These are phyloP conservation scores for Anethum foeniculum DNA, from an alignment of 140 eudicot genomes.

Conservation along the genomic window DNA sequence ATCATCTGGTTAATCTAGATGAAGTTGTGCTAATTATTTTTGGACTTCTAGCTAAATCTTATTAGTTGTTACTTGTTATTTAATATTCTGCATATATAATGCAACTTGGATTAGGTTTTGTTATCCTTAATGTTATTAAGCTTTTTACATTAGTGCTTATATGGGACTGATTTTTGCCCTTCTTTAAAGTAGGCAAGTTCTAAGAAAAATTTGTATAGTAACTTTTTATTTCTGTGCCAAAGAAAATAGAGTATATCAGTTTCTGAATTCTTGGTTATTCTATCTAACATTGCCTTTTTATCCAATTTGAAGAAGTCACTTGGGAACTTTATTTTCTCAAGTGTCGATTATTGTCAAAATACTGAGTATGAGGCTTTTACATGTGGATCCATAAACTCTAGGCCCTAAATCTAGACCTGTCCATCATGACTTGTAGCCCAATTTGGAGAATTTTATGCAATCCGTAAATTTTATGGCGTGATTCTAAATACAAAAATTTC, in stretches of 20 bases:
- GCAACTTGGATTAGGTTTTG: neutral
- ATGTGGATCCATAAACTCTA: neutral
- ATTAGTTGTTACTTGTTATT: neutral
- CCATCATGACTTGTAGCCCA: neutral
- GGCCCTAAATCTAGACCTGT: neutral
- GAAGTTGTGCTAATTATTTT: neutral
- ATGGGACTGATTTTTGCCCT: neutral
- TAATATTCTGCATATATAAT: neutral
- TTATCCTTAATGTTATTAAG: neutral
- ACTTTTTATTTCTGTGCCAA: neutral
- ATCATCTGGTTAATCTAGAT: neutral
- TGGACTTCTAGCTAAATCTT: neutral
- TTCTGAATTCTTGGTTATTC: neutral
- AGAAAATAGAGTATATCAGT: neutral
- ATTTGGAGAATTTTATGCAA: neutral
- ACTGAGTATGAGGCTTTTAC: constrained; percentile 1
- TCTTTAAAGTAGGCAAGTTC: neutral
- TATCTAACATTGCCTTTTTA: neutral
- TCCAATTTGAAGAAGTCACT: neutral
- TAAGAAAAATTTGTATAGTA: neutral
- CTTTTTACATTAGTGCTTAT: neutral
- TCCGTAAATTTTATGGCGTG: neutral
- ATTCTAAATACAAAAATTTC: neutral
- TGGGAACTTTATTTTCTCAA: neutral
- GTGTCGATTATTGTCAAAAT: neutral